Conservation (phyloP, 139 green algal species). For the Micromonas commoda region DNA sequence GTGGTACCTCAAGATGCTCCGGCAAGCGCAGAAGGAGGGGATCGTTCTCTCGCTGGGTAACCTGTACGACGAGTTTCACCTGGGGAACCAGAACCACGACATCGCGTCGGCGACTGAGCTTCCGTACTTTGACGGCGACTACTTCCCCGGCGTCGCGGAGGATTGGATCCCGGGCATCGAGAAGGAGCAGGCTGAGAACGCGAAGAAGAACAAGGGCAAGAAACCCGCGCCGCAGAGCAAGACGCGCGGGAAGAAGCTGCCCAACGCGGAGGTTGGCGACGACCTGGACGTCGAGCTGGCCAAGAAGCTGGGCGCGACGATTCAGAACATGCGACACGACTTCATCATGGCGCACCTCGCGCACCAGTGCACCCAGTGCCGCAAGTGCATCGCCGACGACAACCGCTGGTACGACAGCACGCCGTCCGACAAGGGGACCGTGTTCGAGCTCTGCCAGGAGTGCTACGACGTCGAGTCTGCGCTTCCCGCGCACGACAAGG, state of each 20-base stretch:
- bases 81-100: constrained; percentile 11
- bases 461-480: constrained; percentile 8
- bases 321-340: constrained; percentile 89
- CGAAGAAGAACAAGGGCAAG: background rate
- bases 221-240: constrained; percentile 43
- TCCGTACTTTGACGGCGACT: constrained; percentile 98
- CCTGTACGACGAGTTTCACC: constrained; percentile 81
- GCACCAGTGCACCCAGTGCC: constrained; percentile 82
- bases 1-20: constrained; percentile 91
- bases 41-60: constrained; percentile 78
- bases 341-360: constrained; percentile 97
- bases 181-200: constrained; percentile 1
- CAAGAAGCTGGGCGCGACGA: constrained; percentile 67
- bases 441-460: constrained; percentile 29
- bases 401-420: constrained; percentile 17
- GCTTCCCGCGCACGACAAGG: constrained; percentile 17
- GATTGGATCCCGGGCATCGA: constrained; percentile 40
- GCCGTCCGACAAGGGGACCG: background rate
- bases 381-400: constrained; percentile 48
- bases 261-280: constrained; percentile 28
- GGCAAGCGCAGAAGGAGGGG: constrained; percentile 52
- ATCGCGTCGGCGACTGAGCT: constrained; percentile 52
- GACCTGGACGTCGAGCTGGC: constrained; percentile 67
- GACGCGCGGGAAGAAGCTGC: constrained; percentile 34
- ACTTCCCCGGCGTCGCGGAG: constrained; percentile 86